A percentile compares a stretch with the other conserved stretches of the same genome.
Conservation (phyloP, 805 yeast genomes). For the Yarrowia osloensis region DNA sequence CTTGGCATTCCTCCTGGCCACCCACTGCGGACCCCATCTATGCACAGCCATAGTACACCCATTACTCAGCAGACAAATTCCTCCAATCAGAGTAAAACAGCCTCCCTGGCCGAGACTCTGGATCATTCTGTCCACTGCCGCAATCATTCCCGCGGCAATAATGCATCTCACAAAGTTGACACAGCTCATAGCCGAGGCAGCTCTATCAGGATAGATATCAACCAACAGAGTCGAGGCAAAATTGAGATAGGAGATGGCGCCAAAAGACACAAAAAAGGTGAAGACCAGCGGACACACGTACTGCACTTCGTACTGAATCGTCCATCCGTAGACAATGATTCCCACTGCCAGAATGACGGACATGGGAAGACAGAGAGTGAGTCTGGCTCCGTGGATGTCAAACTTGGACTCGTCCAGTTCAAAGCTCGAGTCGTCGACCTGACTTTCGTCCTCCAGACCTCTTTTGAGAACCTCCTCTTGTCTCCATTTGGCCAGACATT, state of each 20-base stretch:
- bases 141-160: constrained; percentile 70
- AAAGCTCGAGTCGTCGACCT: background rate
- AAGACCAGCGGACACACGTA: constrained; percentile 60
- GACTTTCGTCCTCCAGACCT: background rate
- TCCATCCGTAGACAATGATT: constrained; percentile 70
- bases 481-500: constrained; percentile 31
- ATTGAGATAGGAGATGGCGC: constrained; percentile 49
- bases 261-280: constrained; percentile 57
- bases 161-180: constrained; percentile 73
- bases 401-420: constrained; percentile 46
- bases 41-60: background rate
- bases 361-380: constrained; percentile 51
- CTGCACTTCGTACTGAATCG: constrained; percentile 51
- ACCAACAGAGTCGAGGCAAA: constrained; percentile 60
- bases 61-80: constrained; percentile 36
- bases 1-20: background rate
- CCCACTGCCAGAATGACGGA: constrained; percentile 47
- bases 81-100: constrained; percentile 71
- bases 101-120: constrained; percentile 67
- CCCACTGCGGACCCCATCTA: constrained; percentile 29
- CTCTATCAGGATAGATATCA: constrained; percentile 69
- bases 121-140: constrained; percentile 64
- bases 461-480: constrained; percentile 34
- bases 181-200: constrained; percentile 75
- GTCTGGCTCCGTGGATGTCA: constrained; percentile 57